Percentiles rank a stretch among this genome's conserved stretches.
Conservation (phyloP, 495 filamentous ascomycete genomes). For the Annulohypoxylon stygium region DNA sequence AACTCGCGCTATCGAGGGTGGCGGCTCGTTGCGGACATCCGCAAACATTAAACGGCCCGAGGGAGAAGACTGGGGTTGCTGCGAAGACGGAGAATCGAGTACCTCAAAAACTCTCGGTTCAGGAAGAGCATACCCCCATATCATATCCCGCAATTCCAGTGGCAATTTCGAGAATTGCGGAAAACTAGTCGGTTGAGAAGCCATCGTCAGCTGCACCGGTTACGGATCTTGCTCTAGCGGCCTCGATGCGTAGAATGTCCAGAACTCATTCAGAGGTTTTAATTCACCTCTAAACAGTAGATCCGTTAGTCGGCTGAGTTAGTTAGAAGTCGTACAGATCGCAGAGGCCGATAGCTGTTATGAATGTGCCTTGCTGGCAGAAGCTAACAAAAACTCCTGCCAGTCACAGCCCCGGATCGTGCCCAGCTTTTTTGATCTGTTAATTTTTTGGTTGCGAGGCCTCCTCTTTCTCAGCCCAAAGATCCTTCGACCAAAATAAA, state of each 20-base stretch:
- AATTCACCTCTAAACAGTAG: conserved; percentile 27
- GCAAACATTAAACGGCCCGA: conserved; percentile 62
- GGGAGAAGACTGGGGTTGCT: conserved; percentile 54
- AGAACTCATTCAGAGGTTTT: conserved; percentile 2
- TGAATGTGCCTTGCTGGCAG: conserved; percentile 26
- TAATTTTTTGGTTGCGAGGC: background rate
- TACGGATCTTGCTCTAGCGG: conserved; percentile 5
- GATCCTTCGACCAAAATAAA: conserved; percentile 36
- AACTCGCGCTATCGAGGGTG: conserved; percentile 60
- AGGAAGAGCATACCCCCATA: conserved; percentile 62
- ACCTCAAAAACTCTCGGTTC: conserved; percentile 63
- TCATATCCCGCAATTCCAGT: conserved; percentile 49
- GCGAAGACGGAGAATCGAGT: conserved; percentile 60
- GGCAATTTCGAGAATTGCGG: conserved; percentile 50
- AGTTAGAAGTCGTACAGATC: background rate
- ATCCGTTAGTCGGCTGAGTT: conserved; percentile 14
- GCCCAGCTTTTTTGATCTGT: conserved; percentile 21
- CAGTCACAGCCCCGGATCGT: conserved; percentile 29
- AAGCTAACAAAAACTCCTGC: conserved; percentile 29
- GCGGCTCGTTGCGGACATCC: conserved; percentile 62
- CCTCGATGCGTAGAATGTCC: background rate
- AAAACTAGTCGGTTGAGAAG: conserved; percentile 27
- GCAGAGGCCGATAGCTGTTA: conserved; percentile 14
- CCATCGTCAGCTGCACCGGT: conserved; percentile 28
- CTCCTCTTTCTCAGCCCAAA: conserved; percentile 27